Percentiles rank a stretch among this genome's conserved stretches.
phyloP scores from a whole-genome alignment of 352 stramenopile genomes.

The Pythium scleroteichum region DNA sequence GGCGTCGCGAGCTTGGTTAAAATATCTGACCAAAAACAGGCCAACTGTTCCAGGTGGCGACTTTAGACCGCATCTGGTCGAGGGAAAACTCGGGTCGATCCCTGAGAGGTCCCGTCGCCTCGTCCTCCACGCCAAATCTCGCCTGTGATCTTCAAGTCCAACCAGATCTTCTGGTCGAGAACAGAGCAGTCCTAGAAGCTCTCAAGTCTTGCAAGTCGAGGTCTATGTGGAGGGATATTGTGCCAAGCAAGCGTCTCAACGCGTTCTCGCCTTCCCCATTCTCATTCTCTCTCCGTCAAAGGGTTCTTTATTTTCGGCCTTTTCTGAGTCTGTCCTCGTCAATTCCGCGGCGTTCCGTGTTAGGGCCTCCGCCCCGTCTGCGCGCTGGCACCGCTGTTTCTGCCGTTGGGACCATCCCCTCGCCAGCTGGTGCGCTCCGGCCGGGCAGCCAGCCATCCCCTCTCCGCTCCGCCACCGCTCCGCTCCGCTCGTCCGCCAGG shows the following conservation, averaged over 20 bases:
- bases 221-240: too few species aligned
- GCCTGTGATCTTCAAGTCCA: not conserved
- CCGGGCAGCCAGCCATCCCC: slow-evolving; percentile 1
- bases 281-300: too few species aligned
- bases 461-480: slow-evolving; percentile 4
- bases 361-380: not conserved
- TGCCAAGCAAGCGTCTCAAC: too few species aligned
- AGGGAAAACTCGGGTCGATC: too few species aligned
- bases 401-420: slow-evolving; percentile 1
- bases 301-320: not conserved
- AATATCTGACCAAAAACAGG: too few species aligned
- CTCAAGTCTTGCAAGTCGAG: too few species aligned
- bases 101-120: not conserved
- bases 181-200: too few species aligned
- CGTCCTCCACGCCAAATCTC: not conserved
- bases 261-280: too few species aligned
- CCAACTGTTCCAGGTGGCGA: not conserved
- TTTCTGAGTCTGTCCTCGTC: not conserved
- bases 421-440: not conserved
- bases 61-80: slow-evolving; percentile 8
- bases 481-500: not conserved
- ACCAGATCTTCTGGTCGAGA: too few species aligned
- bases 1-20: too few species aligned
- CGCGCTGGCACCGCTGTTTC: not conserved
- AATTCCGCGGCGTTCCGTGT: not conserved